Conservation (phyloP, 441 rosid species). For the Jatropha multifida region DNA sequence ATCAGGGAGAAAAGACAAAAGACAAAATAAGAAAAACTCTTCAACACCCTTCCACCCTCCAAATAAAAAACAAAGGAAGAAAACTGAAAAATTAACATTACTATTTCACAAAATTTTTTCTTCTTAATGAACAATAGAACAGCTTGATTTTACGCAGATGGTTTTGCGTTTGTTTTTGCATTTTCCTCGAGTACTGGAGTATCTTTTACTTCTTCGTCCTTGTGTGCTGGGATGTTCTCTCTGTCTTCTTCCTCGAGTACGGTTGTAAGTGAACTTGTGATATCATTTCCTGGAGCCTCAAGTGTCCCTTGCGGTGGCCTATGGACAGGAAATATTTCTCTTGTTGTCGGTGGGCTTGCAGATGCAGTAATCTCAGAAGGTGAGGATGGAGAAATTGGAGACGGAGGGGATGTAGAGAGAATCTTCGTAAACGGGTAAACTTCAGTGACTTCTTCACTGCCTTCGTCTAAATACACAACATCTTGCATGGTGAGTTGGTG, state of each 20-base stretch:
- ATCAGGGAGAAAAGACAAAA: background rate
- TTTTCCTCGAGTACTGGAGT: slow-evolving; percentile 7
- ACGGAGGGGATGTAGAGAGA: slow-evolving; percentile 48
- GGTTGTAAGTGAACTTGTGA: slow-evolving; percentile 21
- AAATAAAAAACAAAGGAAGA: slow-evolving; percentile 17
- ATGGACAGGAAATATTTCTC: slow-evolving; percentile 37
- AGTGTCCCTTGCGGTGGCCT: slow-evolving; percentile 25
- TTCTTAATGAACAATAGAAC: background rate
- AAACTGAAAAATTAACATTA: slow-evolving; percentile 7
- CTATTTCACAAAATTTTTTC: slow-evolving; percentile 24
- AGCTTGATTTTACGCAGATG: slow-evolving; percentile 23
- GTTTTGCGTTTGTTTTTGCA: slow-evolving; percentile 28
- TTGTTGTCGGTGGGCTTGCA: slow-evolving; percentile 20
- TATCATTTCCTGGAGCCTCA: slow-evolving; percentile 32
- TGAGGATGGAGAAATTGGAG: slow-evolving; percentile 54
- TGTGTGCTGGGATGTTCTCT: slow-evolving; percentile 8
- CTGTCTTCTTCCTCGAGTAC: slow-evolving; percentile 21
- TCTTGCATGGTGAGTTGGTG: slow-evolving; percentile 95
- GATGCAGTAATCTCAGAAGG: slow-evolving; percentile 43
- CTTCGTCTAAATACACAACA: slow-evolving; percentile 75
- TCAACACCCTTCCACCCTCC: slow-evolving; percentile 16
- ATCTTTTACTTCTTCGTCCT: slow-evolving; percentile 10
- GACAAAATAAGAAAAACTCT: background rate
- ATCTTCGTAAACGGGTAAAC: slow-evolving; percentile 58
- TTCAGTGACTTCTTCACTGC: slow-evolving; percentile 75